Evolutionary conservation across 306 rosid genomes (phyloP), one percentile per base, ranked within the genome.

Genomic region (Acacia melanoxylon): DNA sequence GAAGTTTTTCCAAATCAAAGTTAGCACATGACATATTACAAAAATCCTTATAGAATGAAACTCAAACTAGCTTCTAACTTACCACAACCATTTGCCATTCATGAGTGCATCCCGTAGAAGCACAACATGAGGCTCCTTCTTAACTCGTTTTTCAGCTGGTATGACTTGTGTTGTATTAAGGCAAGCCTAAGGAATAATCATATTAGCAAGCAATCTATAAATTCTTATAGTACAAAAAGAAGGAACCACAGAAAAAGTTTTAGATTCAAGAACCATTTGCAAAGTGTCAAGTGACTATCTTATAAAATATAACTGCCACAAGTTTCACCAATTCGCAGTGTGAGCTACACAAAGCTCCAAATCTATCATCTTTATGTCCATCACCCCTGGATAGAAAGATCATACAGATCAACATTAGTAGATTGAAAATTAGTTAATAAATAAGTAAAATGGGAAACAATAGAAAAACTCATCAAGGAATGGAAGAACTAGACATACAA

Each of bases 21-120:
- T 35, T 40, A 35, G 56, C 74, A 68, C 72, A 66, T 70, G 67
- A 25, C 72, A 81, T 61, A 77, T 67, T 65, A 69, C 62, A 86
- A 22, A 78, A 75, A 80, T 68, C 37, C 59, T 8, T 46, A 35
- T 33, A 63, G 75, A 33, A 46, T 20, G 31, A 41, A 73, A 67
- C 68, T 75, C 48, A 73, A 68, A 76, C 71, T 68, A 81, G 78
- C 73, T 46, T 58, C 75, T 42, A 82, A 83, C 87, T 90, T 93
- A 95, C 99, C 99, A 93, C 79, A 95, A 85, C 99, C 99, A 95
- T 87, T 93, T 95, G 40, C 99, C 99, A 83, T 86, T 65, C 86
- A 79, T 84, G 82, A 93, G 98, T 80, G 93, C 97, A 85, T 93
- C 98, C 82, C 87, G 87, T 71, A 95, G 76, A 80, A 91, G 87